These are phyloP conservation scores for Betula pendula DNA, from an alignment of 306 rosid species.

Conservation along the genomic window DNA sequence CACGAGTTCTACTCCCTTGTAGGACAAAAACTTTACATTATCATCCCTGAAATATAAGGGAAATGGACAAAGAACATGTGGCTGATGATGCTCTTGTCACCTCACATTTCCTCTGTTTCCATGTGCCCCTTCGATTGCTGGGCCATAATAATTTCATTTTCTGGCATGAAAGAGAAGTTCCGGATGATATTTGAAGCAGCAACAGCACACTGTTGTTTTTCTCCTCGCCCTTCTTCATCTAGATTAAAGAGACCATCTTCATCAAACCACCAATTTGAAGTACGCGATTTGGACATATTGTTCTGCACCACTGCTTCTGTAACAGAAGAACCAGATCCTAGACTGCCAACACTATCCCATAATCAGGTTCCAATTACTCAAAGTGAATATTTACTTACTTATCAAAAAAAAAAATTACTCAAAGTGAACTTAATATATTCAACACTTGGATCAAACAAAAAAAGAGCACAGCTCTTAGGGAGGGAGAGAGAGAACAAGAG, in stretches of 20 bases:
- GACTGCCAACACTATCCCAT: conserved; percentile 43
- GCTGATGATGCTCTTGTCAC: conserved; percentile 50
- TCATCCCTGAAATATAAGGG: conserved; percentile 38
- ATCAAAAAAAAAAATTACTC: no score
- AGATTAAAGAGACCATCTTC: conserved; percentile 90
- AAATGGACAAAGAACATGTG: conserved; percentile 54
- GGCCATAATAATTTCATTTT: conserved; percentile 93
- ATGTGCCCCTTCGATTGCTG: conserved; percentile 43
- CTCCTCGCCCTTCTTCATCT: conserved; percentile 91
- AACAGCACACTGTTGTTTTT: conserved; percentile 89
- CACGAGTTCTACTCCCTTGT: conserved; percentile 22
- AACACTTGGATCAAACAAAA: conserved; percentile 19
- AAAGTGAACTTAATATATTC: conserved; percentile 8
- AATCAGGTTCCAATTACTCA: conserved; percentile 35
- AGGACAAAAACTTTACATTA: conserved; percentile 28
- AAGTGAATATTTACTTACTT: no score
- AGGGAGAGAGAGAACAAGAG: neutral
- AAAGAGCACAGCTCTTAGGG: no score
- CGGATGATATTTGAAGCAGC: conserved; percentile 91
- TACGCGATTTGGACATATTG: conserved; percentile 49
- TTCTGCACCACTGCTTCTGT: conserved; percentile 52
- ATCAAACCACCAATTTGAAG: conserved; percentile 78
- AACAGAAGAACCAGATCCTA: conserved; percentile 52
- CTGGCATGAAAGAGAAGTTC: conserved; percentile 98
- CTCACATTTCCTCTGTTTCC: conserved; percentile 38